A percentile compares a stretch with the other conserved stretches of the same genome.
phyloP scores from a whole-genome alignment of 768 basidiomycete genomes.

The Polyporus arcularius region DNA sequence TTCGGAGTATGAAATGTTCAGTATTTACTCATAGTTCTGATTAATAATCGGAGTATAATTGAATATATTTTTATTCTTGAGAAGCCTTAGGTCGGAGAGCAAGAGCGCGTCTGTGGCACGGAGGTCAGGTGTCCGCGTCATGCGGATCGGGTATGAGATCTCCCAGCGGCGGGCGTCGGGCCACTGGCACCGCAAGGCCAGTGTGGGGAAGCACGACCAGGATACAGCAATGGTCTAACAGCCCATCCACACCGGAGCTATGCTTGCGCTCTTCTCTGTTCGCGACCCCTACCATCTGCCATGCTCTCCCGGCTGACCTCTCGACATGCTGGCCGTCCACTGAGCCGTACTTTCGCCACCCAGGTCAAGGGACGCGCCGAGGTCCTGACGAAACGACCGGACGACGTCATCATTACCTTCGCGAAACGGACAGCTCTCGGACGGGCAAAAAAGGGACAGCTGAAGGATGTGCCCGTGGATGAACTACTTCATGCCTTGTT shows the following conservation, averaged over 20 bases:
- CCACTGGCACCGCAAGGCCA: not conserved
- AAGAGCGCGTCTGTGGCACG: not conserved
- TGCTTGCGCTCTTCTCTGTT: slow-evolving; percentile 3
- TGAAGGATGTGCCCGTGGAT: slow-evolving; percentile 87
- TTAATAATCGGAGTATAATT: too few species aligned
- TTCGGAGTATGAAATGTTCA: too few species aligned
- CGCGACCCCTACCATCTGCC: not conserved
- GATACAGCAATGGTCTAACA: slow-evolving; percentile 4
- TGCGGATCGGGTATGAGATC: slow-evolving; percentile 17
- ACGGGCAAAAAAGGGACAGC: slow-evolving; percentile 86
- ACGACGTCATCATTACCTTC: slow-evolving; percentile 90
- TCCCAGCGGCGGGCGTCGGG: not conserved
- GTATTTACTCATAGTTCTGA: too few species aligned
- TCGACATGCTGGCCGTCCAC: not conserved
- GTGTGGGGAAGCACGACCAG: slow-evolving; percentile 18
- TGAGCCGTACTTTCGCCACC: slow-evolving; percentile 37
- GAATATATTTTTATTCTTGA: too few species aligned
- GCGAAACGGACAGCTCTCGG: slow-evolving; percentile 91
- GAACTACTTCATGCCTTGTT: slow-evolving; percentile 83
- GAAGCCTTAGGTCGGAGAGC: too few species aligned
- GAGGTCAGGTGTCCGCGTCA: slow-evolving; percentile 22
- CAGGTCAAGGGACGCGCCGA: slow-evolving; percentile 44
- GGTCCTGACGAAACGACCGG: slow-evolving; percentile 67
- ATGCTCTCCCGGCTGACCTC: slow-evolving; percentile 22
- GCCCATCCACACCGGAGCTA: not conserved